Conservation (phyloP, 1,139 yeast species). For the Suhomyces terraborum region DNA sequence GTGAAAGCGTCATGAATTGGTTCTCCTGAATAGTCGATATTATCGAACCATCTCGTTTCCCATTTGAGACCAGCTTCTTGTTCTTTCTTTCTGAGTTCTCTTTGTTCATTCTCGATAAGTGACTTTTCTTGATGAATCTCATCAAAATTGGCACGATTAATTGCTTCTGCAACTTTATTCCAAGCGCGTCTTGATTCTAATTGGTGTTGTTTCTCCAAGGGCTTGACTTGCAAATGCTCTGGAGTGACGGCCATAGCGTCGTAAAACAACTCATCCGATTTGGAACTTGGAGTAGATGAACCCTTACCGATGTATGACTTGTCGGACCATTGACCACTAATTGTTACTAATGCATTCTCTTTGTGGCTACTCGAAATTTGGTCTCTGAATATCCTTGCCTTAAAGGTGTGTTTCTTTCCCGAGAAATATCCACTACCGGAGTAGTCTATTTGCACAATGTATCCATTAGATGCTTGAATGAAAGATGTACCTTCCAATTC, state of each 20-base stretch:
- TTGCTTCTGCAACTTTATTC: conserved; percentile 86
- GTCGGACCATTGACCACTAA: conserved; percentile 92
- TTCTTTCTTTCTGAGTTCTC: conserved; percentile 77
- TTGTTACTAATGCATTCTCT: conserved; percentile 71
- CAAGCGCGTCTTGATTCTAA: conserved; percentile 86
- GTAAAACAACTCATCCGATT: conserved; percentile 59
- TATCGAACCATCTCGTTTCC: conserved; percentile 79
- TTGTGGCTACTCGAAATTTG: conserved; percentile 49
- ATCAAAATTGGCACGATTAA: conserved; percentile 70
- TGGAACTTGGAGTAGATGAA: conserved; percentile 33
- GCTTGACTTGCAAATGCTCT: conserved; percentile 69
- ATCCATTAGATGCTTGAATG: conserved; percentile 82
- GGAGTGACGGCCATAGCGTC: conserved; percentile 60
- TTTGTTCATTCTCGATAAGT: conserved; percentile 76
- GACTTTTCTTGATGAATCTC: conserved; percentile 73
- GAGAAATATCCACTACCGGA: conserved; percentile 92
- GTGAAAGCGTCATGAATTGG: conserved; percentile 47
- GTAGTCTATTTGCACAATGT: conserved; percentile 71
- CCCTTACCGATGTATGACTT: conserved; percentile 56
- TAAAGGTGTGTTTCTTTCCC: conserved; percentile 93
- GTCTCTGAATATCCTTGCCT: conserved; percentile 73
- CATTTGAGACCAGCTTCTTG: conserved; percentile 60
- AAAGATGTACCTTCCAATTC: conserved; percentile 84
- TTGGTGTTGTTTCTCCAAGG: conserved; percentile 70
- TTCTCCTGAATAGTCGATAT: conserved; percentile 46